phyloP scores from a whole-genome alignment of 225 moss, liverwort and hornwort genomes.

The Bryoerythrophyllum caledonicum region DNA sequence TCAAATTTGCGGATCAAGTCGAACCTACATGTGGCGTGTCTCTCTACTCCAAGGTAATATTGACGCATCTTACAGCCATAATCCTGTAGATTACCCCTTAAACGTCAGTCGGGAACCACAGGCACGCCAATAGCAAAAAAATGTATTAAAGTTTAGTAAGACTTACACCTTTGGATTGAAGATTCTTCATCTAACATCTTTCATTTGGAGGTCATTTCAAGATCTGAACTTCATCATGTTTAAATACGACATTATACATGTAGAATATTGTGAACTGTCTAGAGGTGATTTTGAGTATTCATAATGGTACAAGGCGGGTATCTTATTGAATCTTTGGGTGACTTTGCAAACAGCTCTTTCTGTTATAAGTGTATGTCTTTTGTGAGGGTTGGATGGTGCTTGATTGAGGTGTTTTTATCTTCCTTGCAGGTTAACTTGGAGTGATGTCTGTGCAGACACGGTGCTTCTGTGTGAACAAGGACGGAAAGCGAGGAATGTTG shows the following conservation, averaged over 20 bases:
- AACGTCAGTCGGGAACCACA: no score
- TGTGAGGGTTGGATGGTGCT: background rate
- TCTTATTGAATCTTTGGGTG: no score
- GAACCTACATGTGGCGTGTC: slow-evolving; percentile 51
- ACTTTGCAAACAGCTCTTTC: background rate
- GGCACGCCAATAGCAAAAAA: no score
- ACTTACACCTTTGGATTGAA: no score
- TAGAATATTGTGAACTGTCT: no score
- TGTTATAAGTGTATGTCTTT: background rate
- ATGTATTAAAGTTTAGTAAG: no score
- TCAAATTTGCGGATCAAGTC: slow-evolving; percentile 37
- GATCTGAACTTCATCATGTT: no score
- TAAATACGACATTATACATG: no score
- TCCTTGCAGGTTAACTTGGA: slow-evolving; percentile 33
- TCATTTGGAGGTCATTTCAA: no score
- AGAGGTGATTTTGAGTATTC: no score
- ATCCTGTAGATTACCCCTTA: background rate
- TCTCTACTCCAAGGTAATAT: slow-evolving; percentile 57
- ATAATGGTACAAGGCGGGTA: no score
- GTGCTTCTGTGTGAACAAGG: slow-evolving; percentile 17
- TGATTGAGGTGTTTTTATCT: slow-evolving; percentile 4
- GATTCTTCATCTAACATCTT: no score
- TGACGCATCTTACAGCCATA: background rate
- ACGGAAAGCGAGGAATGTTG: slow-evolving; percentile 9
- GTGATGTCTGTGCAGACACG: slow-evolving; percentile 29